Base-by-base conservation (phyloP, 805 yeast genomes). In the Saccharomyces jurei region DNA sequence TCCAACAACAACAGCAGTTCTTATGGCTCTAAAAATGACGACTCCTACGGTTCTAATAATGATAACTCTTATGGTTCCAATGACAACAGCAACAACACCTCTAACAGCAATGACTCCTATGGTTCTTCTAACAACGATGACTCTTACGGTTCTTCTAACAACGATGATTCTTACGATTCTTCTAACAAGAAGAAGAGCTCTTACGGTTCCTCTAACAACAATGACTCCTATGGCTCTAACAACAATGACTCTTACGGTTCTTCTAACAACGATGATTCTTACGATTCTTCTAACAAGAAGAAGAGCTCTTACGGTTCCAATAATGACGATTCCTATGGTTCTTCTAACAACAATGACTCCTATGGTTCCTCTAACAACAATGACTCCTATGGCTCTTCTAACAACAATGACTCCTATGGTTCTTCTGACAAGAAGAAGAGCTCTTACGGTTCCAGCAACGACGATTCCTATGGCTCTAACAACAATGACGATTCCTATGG, bases 351-450 rank as follows among this genome's bases (percentile, higher is more conserved):
- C 52, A 56, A 56, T 55, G 49, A 50, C 41, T 57, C 60, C 11
- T 60, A 60, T 51, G 65, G 68, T 13, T 60, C 41, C 6, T 14
- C 64, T 41, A 54, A 56, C 51, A 54, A 55, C 51, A 56, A 56
- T 54, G 63, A 68, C 59, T 67, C 71, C 27, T 67, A 67, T 61
- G 71, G 72, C 32, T 63, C 63, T 28, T 57, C 59, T 29, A 57
- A 57, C 56, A 55, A 63, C 55, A 30, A 63, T 54, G 54, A 66
- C 55, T 63, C 71, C 9, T 67, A 66, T 48, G 70, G 71, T 25
- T 60, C 62, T 36, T 50, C 36, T 28, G 50, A 49, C 52, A 54
- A 58, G 54, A 64, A 66, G 49, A 68, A 69, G 57, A 58, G 63
- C 48, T 66, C 70, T 56, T 56, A 63, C 60, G 67, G 72, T 63